phyloP scores from a whole-genome alignment of 257 asterid genomes.

The Verbena officinalis region DNA sequence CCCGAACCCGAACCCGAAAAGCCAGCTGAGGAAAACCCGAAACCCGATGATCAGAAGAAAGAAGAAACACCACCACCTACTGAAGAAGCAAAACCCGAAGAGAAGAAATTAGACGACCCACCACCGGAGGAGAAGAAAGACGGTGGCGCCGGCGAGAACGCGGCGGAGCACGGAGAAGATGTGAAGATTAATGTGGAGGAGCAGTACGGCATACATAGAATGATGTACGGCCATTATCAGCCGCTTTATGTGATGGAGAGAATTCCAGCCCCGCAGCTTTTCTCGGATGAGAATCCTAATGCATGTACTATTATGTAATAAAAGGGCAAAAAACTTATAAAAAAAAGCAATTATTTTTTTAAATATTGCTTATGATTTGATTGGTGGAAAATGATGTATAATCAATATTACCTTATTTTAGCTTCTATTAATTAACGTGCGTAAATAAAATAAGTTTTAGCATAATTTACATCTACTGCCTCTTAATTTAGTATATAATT shows the following conservation, averaged over 20 bases:
- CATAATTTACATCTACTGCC: no score
- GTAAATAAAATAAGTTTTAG: conserved; percentile 25
- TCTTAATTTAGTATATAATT: no score
- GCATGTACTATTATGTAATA: conserved; percentile 69
- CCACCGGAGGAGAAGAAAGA: conserved; percentile 50
- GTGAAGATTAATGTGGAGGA: conserved; percentile 29
- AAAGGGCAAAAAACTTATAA: not conserved
- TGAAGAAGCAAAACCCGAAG: conserved; percentile 30
- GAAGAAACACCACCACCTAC: conserved; percentile 31
- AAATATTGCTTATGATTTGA: not conserved
- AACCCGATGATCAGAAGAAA: conserved; percentile 53
- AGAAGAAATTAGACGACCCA: conserved; percentile 35
- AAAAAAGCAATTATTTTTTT: not conserved
- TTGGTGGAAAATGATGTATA: not conserved
- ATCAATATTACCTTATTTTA: conserved; percentile 32
- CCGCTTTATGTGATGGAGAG: conserved; percentile 64
- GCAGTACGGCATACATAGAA: conserved; percentile 16
- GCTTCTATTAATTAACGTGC: conserved; percentile 22
- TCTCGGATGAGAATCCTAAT: conserved; percentile 92
- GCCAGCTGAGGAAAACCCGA: conserved; percentile 47
- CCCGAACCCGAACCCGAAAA: conserved; percentile 62
- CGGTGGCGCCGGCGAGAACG: conserved; percentile 23
- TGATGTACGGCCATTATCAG: conserved; percentile 38
- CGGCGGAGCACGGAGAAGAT: conserved; percentile 35
- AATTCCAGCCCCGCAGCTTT: conserved; percentile 85